These are phyloP conservation scores for Chalciporus piperatoides DNA, from an alignment of 1,284 basidiomycete genomes.

Conservation along the genomic window DNA sequence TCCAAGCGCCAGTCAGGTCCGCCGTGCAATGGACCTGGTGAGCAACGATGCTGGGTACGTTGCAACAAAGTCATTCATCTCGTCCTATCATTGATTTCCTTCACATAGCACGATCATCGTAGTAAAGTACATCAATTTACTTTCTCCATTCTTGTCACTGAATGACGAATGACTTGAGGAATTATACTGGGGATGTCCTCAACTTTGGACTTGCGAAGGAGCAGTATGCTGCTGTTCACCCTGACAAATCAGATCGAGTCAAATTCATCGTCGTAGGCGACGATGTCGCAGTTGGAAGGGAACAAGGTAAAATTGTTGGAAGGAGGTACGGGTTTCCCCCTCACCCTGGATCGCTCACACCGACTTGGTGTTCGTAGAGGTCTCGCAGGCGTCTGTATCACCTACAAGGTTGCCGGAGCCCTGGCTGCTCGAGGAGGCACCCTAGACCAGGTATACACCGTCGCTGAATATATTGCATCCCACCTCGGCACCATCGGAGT, in stretches of 20 bases:
- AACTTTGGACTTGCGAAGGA: slow-evolving; percentile 94
- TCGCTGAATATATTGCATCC: slow-evolving; percentile 67
- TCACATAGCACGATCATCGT: slow-evolving; percentile 69
- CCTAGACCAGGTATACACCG: slow-evolving; percentile 70
- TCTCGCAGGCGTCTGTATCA: slow-evolving; percentile 84
- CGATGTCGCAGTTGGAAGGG: slow-evolving; percentile 83
- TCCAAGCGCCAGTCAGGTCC: slow-evolving; percentile 81
- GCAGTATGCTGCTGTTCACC: slow-evolving; percentile 70
- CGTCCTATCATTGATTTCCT: slow-evolving; percentile 5
- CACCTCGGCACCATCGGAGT: slow-evolving; percentile 82
- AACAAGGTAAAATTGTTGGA: slow-evolving; percentile 79
- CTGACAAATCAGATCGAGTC: slow-evolving; percentile 63
- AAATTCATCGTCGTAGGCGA: slow-evolving; percentile 88
- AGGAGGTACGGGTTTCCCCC: slow-evolving; percentile 51
- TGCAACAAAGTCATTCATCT: neutral
- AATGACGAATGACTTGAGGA: slow-evolving; percentile 41
- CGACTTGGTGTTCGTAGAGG: slow-evolving; percentile 47
- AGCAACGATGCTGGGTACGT: slow-evolving; percentile 72
- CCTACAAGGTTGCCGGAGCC: slow-evolving; percentile 91
- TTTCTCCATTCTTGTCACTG: neutral
- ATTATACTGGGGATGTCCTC: slow-evolving; percentile 87
- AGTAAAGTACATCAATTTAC: slow-evolving; percentile 60
- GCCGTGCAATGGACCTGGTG: slow-evolving; percentile 74
- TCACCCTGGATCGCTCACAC: neutral
- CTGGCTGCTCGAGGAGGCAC: slow-evolving; percentile 68